Percentiles rank a stretch among this genome's conserved stretches.
Conservation (phyloP, 2,329 filamentous ascomycete species). For the Sclerotinia minor region DNA sequence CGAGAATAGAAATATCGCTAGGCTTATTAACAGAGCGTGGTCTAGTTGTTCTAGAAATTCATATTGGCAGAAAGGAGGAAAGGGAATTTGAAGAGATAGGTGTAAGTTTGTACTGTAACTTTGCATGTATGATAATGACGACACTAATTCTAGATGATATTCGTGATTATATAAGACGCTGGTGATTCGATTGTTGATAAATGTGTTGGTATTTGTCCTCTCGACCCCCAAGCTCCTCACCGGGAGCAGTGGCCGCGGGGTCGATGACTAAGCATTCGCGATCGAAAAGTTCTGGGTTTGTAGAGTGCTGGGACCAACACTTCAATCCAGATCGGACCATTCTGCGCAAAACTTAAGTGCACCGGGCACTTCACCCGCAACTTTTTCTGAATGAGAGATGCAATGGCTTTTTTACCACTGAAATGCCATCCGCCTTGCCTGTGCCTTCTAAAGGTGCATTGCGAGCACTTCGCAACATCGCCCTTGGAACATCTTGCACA, state of each 20-base stretch:
- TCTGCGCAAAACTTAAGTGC: constrained; percentile 3
- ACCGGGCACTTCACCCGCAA: neutral
- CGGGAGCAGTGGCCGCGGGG: neutral
- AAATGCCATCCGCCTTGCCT: constrained; percentile 46
- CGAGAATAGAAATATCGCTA: neutral
- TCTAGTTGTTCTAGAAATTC: neutral
- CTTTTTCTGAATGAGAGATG: constrained; percentile 18
- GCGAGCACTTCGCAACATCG: constrained; percentile 55
- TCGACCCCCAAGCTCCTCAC: no score
- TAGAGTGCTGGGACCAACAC: neutral
- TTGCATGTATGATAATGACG: neutral
- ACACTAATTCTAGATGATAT: no score
- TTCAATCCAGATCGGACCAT: constrained; percentile 9
- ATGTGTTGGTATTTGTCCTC: no score
- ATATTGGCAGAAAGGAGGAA: neutral
- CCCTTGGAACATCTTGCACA: constrained; percentile 59
- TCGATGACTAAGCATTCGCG: constrained; percentile 16
- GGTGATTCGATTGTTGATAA: no score
- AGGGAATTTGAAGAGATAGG: no score
- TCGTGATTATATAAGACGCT: no score
- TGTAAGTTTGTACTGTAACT: neutral
- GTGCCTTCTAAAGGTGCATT: constrained; percentile 57
- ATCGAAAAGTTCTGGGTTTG: constrained; percentile 15
- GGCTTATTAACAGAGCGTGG: no score
- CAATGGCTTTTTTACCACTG: constrained; percentile 32